Evolutionary conservation across 345 rosid genomes (phyloP), one percentile per base, ranked within the genome.

Genomic region (Pelargonium nanum): DNA sequence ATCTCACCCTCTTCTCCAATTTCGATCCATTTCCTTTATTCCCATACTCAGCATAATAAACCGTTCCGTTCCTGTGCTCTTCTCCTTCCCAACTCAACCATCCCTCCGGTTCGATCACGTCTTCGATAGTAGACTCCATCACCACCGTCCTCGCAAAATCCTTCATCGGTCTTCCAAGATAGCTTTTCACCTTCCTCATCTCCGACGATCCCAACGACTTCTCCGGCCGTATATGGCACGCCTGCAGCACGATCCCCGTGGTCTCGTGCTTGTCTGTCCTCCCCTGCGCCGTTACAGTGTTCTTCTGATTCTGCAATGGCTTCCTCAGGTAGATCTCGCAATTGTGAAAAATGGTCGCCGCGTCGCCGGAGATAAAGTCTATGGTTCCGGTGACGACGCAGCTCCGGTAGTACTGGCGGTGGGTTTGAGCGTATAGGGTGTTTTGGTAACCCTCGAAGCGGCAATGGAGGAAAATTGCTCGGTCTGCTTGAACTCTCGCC

Each of bases 281-380:
- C 12, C 91, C 93, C 34, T 87, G 95, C 0, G 91, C 87, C 1
- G 91, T 83, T 20, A 92, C 75, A 2, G 76, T 75, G 76, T 77
- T 87, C 67, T 79, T 68, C 59, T 92, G 87, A 30, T 76, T 78
- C 0, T 64, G 68, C 48, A 71, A 25, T 0, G 91, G 89, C 70
- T 87, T 92, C 64, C 88, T 70, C 19, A 84, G 70, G 3, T 65
- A 54, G 44, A 92, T 78, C 60, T 63, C 59, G 62, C 95, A 89
- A 77, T 87, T 89, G 58, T 92, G 98, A 60, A 92, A 82, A 48
- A 92, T 40, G 0, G 88, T 87, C 0, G 93, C 69, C 0, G 98
- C 95, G 19, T 92, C 1, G 85, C 98, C 98, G 5, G 89, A 89
- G 59, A 92, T 86, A 78, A 92, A 86, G 55, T 92, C 98, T 1